Conservation (phyloP, 2,329 filamentous ascomycete genomes). For the Lasiodiplodia citricola region DNA sequence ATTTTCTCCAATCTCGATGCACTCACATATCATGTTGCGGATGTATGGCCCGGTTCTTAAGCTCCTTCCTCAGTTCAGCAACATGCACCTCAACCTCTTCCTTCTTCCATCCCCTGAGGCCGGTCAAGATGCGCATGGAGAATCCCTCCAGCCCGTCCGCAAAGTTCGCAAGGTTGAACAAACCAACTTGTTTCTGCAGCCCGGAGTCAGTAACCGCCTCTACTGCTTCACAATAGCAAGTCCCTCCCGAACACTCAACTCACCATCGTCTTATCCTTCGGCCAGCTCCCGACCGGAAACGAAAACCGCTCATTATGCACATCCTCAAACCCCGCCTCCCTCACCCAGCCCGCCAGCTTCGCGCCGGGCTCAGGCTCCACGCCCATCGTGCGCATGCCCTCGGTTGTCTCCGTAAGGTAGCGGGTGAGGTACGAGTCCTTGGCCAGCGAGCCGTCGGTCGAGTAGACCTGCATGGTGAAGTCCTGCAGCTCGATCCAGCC, state of each 20-base stretch:
- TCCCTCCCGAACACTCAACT: background rate
- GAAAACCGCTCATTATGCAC: slow-evolving; percentile 51
- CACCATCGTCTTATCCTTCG: slow-evolving; percentile 48
- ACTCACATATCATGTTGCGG: slow-evolving; percentile 6
- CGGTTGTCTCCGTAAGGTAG: slow-evolving; percentile 33
- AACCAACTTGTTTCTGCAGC: background rate
- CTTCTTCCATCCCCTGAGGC: background rate
- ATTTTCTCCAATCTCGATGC: background rate
- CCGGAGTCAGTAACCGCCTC: too few species aligned
- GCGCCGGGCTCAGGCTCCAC: slow-evolving; percentile 44
- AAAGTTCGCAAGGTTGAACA: background rate
- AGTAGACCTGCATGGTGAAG: slow-evolving; percentile 33
- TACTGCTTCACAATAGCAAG: too few species aligned
- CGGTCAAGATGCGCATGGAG: slow-evolving; percentile 1
- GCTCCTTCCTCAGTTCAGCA: background rate
- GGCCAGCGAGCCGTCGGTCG: slow-evolving; percentile 33
- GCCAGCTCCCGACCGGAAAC: slow-evolving; percentile 39
- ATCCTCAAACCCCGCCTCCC: slow-evolving; percentile 59
- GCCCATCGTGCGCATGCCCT: slow-evolving; percentile 39
- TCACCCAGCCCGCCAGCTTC: slow-evolving; percentile 48
- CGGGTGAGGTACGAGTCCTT: slow-evolving; percentile 30
- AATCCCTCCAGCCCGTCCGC: slow-evolving; percentile 33
- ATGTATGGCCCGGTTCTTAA: slow-evolving; percentile 5
- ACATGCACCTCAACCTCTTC: slow-evolving; percentile 2
- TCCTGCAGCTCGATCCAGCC: slow-evolving; percentile 38